Conservation (phyloP, 2,329 filamentous ascomycete species). For the Phyllosticta paracitricarpa region DNA sequence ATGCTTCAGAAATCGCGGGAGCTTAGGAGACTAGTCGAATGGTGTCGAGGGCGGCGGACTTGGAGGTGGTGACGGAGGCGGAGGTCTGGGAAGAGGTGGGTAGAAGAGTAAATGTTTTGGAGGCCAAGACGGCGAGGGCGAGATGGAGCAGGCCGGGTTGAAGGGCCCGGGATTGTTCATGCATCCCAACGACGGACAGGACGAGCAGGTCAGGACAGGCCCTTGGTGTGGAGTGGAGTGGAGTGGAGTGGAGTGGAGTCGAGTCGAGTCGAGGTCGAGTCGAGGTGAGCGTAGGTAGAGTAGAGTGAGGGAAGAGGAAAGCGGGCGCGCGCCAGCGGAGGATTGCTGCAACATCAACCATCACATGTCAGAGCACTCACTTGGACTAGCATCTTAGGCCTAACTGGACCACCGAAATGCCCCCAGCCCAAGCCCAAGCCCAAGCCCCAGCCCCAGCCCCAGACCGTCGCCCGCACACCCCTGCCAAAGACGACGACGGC, state of each 20-base stretch:
- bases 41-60: neutral
- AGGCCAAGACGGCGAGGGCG: neutral
- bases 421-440: too few species aligned
- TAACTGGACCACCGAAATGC: too few species aligned
- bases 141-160: neutral
- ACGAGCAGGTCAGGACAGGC: too few species aligned
- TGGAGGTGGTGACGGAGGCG: neutral
- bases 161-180: neutral
- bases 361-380: neutral
- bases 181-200: neutral
- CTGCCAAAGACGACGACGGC: too few species aligned
- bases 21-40: neutral
- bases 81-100: neutral
- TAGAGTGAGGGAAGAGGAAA: neutral
- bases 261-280: neutral
- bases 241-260: too few species aligned
- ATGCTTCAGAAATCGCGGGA: neutral
- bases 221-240: too few species aligned
- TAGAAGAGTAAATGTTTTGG: neutral
- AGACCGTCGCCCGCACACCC: too few species aligned
- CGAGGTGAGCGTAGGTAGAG: too few species aligned
- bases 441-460: too few species aligned
- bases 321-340: too few species aligned
- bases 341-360: too few species aligned
- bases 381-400: too few species aligned